Conservation (phyloP, 805 yeast species). For the Naumovozyma baii region DNA sequence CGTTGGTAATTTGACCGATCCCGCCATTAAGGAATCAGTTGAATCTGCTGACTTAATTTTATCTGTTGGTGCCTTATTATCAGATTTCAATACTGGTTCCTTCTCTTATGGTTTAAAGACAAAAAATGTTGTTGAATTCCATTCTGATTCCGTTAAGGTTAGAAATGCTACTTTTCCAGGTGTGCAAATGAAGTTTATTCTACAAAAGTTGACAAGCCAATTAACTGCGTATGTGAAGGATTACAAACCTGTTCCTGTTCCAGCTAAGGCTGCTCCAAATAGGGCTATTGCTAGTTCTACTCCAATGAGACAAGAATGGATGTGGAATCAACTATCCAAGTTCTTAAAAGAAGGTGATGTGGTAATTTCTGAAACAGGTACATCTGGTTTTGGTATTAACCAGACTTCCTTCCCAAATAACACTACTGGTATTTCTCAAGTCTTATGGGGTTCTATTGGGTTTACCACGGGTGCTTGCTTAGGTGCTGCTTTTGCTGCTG, state of each 20-base stretch:
- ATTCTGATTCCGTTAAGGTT: slow-evolving; percentile 54
- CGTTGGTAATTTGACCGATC: slow-evolving; percentile 58
- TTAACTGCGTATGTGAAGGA: slow-evolving; percentile 27
- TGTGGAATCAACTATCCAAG: slow-evolving; percentile 51
- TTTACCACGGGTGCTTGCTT: slow-evolving; percentile 54
- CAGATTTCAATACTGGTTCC: slow-evolving; percentile 77
- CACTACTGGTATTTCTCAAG: slow-evolving; percentile 57
- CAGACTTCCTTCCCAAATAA: slow-evolving; percentile 52
- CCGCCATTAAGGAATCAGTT: slow-evolving; percentile 53
- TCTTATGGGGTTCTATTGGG: slow-evolving; percentile 66
- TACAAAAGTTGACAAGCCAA: slow-evolving; percentile 30
- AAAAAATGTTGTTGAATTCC: slow-evolving; percentile 57
- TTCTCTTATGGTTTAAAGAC: slow-evolving; percentile 58
- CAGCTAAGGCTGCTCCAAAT: slow-evolving; percentile 33
- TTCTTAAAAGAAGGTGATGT: slow-evolving; percentile 57
- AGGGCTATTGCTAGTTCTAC: slow-evolving; percentile 35
- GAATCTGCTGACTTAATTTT: slow-evolving; percentile 60
- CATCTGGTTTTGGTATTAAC: slow-evolving; percentile 59
- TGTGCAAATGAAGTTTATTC: slow-evolving; percentile 46
- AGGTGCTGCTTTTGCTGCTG: slow-evolving; percentile 57
- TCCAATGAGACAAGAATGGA: slow-evolving; percentile 49
- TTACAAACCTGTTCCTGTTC: slow-evolving; percentile 41
- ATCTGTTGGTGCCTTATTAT: slow-evolving; percentile 63
- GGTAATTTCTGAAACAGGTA: slow-evolving; percentile 59
- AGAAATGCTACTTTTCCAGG: slow-evolving; percentile 52